Conservation (phyloP, 176 grass and related monocot species). For the Luzula sylvatica region DNA sequence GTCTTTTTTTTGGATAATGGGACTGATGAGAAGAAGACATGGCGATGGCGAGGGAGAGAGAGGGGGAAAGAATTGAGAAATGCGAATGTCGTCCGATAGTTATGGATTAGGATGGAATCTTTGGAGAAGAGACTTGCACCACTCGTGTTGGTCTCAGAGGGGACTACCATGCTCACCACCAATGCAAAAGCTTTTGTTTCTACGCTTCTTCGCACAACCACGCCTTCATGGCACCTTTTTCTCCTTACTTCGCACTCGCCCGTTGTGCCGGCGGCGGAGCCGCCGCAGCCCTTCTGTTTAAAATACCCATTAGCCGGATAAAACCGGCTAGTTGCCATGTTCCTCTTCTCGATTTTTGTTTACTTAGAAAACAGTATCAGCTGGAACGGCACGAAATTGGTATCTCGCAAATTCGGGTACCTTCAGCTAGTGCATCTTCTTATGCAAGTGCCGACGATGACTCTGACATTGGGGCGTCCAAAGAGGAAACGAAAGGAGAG, state of each 20-base stretch:
- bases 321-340: conserved; percentile 17
- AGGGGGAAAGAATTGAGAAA: conserved; percentile 20
- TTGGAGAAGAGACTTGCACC: conserved; percentile 27
- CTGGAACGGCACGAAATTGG: neutral
- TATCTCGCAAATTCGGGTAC: conserved; percentile 17
- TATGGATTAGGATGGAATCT: conserved; percentile 82
- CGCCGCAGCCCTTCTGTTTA: conserved; percentile 38
- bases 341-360: conserved; percentile 8
- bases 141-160: conserved; percentile 35
- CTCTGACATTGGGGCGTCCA: conserved; percentile 8
- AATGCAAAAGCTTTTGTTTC: conserved; percentile 22
- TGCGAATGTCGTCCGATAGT: conserved; percentile 18
- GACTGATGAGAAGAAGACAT: no score
- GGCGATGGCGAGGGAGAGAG: no score
- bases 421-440: conserved; percentile 47
- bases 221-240: conserved; percentile 64
- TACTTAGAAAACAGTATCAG: conserved; percentile 1
- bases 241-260: conserved; percentile 42
- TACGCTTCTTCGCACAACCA: conserved; percentile 21
- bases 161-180: conserved; percentile 23
- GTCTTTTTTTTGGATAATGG: no score
- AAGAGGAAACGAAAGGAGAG: conserved; percentile 5
- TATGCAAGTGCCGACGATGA: conserved; percentile 40
- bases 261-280: conserved; percentile 37
- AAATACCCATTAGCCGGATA: conserved; percentile 19